Percentiles rank a stretch among this genome's conserved stretches.
Evolutionary conservation across 23 red algal genomes (phyloP).

Genomic region (Gracilariopsis chorda): DNA sequence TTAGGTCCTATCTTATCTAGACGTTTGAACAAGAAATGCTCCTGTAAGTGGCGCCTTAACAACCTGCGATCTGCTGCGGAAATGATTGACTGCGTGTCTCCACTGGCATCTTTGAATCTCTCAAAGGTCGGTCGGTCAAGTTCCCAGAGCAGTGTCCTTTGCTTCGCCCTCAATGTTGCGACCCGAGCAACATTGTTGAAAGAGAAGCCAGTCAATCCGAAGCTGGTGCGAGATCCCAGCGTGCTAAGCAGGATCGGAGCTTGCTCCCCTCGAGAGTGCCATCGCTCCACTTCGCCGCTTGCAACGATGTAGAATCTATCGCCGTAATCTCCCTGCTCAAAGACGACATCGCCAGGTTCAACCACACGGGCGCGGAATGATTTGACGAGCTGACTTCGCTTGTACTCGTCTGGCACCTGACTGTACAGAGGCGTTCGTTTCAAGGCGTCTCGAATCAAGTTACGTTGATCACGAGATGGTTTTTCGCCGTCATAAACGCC

Average conservation of each 20-base stretch:
- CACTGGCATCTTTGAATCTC: constrained; percentile 72
- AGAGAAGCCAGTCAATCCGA: constrained; percentile 83
- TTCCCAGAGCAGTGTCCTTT: constrained; percentile 88
- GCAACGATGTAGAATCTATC: constrained; percentile 91
- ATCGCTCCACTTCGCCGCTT: constrained; percentile 78
- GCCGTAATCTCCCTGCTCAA: constrained; percentile 95
- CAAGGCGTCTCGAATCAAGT: constrained; percentile 71
- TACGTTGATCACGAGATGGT: constrained; percentile 64
- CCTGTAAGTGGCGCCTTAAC: constrained; percentile 58
- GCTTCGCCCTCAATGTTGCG: constrained; percentile 80
- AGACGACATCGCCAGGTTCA: constrained; percentile 91
- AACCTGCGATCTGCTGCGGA: constrained; percentile 64
- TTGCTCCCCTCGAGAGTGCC: constrained; percentile 70
- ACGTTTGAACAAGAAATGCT: constrained; percentile 94
- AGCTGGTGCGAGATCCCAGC: constrained; percentile 80
- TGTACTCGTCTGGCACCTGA: constrained; percentile 91
- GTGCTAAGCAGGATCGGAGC: constrained; percentile 78
- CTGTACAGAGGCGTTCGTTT: constrained; percentile 90
- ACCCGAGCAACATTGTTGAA: constrained; percentile 76
- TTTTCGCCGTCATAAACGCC: constrained; percentile 49
- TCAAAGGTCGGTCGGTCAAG: constrained; percentile 94
- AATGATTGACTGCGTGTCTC: constrained; percentile 67
- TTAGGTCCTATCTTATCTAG: constrained; percentile 85
- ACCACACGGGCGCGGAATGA: constrained; percentile 82
- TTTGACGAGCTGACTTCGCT: constrained; percentile 76